These are phyloP conservation scores for Tetrahymena elliotti DNA, from an alignment of 73 alveolate species.

Conservation along the genomic window DNA sequence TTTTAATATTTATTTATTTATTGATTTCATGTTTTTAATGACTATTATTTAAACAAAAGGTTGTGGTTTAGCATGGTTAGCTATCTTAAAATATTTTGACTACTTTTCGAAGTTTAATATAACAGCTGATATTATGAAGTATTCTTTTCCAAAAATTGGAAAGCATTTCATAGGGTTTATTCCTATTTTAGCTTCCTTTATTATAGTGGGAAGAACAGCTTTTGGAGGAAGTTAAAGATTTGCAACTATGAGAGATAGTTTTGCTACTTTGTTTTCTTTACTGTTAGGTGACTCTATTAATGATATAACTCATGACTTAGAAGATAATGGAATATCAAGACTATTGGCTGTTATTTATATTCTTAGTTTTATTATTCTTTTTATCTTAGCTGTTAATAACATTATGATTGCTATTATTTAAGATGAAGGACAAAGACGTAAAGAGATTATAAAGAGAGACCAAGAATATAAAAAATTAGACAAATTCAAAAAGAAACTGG, in stretches of 20 bases:
- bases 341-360: neutral
- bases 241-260: neutral
- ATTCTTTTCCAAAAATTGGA: neutral
- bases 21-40: too few species aligned
- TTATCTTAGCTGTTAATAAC: neutral
- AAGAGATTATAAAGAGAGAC: neutral
- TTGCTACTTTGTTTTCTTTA: neutral
- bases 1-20: too few species aligned
- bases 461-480: neutral
- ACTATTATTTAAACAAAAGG: neutral
- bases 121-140: neutral
- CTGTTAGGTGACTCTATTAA: neutral
- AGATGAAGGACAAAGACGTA: neutral
- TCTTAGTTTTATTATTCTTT: neutral
- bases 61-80: neutral
- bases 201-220: neutral
- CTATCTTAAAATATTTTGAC: neutral
- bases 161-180: neutral
- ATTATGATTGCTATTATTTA: neutral
- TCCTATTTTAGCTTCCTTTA: neutral
- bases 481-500: neutral
- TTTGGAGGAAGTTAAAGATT: neutral
- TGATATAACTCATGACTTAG: neutral
- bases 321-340: neutral
- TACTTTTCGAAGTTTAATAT: neutral